A percentile compares a stretch with the other conserved stretches of the same genome.
These are phyloP conservation scores for Kodamaea alishanica DNA, from an alignment of 1,139 yeast genomes.

Conservation along the genomic window DNA sequence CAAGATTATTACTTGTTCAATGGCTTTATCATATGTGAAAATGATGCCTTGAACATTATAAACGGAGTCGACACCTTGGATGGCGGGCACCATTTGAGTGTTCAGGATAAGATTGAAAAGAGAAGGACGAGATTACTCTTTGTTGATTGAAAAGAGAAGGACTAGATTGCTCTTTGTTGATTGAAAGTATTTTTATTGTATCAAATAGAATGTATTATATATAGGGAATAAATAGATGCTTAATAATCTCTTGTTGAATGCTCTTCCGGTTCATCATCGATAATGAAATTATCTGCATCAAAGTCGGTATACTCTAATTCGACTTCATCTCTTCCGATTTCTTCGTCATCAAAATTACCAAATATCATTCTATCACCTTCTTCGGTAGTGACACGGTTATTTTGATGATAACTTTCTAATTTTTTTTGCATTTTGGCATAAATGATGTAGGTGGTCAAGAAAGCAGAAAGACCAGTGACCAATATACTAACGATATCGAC, in stretches of 20 bases:
- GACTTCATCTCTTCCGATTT: slow-evolving; percentile 29
- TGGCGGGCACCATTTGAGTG: slow-evolving; percentile 21
- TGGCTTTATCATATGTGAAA: slow-evolving; percentile 51
- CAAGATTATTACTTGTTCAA: slow-evolving; percentile 57
- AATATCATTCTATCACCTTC: slow-evolving; percentile 32
- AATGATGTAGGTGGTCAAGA: slow-evolving; percentile 64
- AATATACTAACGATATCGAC: slow-evolving; percentile 63
- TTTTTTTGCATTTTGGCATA: slow-evolving; percentile 57
- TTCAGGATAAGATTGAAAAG: slow-evolving; percentile 38
- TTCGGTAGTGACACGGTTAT: slow-evolving; percentile 10
- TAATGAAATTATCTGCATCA: slow-evolving; percentile 38
- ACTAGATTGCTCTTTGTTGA: not conserved
- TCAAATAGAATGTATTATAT: not conserved
- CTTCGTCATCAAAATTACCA: slow-evolving; percentile 39
- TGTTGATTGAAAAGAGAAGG: slow-evolving; percentile 21
- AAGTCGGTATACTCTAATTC: slow-evolving; percentile 34
- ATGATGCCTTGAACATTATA: slow-evolving; percentile 31
- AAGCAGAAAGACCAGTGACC: slow-evolving; percentile 55
- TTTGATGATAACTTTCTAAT: slow-evolving; percentile 30
- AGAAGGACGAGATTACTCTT: slow-evolving; percentile 43
- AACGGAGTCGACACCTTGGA: slow-evolving; percentile 21
- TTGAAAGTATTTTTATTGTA: not conserved
- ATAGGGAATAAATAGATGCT: slow-evolving; percentile 1
- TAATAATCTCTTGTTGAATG: slow-evolving; percentile 4
- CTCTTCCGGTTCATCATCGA: slow-evolving; percentile 24